These are phyloP conservation scores for Lentinula sp. DNA, from an alignment of 768 basidiomycete species.

Conservation along the genomic window DNA sequence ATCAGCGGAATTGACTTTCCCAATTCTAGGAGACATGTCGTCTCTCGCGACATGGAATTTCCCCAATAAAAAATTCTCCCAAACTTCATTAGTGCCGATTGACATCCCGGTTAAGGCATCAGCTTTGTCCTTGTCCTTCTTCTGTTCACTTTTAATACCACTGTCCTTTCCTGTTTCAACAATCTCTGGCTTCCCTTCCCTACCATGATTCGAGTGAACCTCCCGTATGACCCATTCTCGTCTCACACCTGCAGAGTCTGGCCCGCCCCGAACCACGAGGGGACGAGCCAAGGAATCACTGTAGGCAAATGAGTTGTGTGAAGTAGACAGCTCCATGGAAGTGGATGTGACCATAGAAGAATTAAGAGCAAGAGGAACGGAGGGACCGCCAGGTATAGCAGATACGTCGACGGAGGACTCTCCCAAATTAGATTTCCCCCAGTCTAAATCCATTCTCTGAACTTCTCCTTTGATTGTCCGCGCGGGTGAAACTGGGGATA, in stretches of 20 bases:
- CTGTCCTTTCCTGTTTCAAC: neutral
- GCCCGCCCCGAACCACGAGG: neutral
- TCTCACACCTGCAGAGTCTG: neutral
- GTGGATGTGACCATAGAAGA: neutral
- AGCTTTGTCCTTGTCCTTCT: neutral
- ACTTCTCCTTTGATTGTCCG: neutral
- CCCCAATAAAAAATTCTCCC: constrained; percentile 3
- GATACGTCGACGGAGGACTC: neutral
- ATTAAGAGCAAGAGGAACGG: neutral
- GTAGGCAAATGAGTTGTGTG: neutral
- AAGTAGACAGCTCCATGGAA: neutral
- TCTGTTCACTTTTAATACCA: neutral
- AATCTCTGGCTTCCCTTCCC: neutral
- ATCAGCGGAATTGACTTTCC: neutral
- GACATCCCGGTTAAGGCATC: neutral
- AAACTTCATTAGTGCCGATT: neutral
- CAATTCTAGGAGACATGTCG: neutral
- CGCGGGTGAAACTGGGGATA: neutral
- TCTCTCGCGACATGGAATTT: neutral
- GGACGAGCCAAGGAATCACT: neutral
- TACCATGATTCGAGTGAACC: too few relatives aligned
- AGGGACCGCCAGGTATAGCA: neutral
- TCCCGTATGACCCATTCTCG: constrained; percentile 5
- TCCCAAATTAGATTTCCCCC: neutral
- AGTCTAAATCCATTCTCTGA: neutral